Evolutionary conservation across 1,139 yeast species (phyloP), one percentile per base, ranked within the genome.

Genomic region (Geotrichum reessii): DNA sequence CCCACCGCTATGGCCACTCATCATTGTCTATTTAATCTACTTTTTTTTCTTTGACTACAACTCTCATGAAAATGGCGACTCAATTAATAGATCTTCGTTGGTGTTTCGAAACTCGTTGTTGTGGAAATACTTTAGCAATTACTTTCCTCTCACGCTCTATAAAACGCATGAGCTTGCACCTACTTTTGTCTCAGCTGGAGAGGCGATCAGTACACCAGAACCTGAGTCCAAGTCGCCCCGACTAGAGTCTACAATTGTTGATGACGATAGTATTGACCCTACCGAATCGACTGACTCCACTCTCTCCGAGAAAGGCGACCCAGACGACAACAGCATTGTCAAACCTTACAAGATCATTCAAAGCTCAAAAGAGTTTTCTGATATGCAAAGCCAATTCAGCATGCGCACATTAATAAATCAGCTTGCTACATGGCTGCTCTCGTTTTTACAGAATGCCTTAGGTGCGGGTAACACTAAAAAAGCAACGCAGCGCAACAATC

Each of bases 131-230:
- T 89, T 87, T 71, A 86, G 85, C 46, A 76, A 78, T 53, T 93
- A 91, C 72, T 93, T 87, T 73, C 98, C 98, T 0, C 82, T 93
- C 19, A 73, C 74, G 1, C 76, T 90, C n/a, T 86, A 85, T 71
- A 88, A 86, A 68, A 79, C 92, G 0, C 79, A 78, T 14, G 88
- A 85, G 17, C 76, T 92, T 59, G 83, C 81, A 62, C 97, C 98
- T 0, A 86, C 96, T 0, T 87, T 85, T 66, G 78, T 82, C 11
- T 11, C 31, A 14, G 22, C 42, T 17, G 37, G 47, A 1, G 42
- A 17, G 24, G 37, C 19, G 12, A 17, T 17, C 3, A 17, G 3
- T 33, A 6, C 17, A 14, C n/a, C 50, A 3, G 27, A 14, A 8
- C 33, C 52, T 7, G 19, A 9, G 9, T 11, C 12, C 37, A 49